Base-by-base conservation (phyloP, 1,139 yeast species). In the Scheffersomyces cryptocercus region DNA sequence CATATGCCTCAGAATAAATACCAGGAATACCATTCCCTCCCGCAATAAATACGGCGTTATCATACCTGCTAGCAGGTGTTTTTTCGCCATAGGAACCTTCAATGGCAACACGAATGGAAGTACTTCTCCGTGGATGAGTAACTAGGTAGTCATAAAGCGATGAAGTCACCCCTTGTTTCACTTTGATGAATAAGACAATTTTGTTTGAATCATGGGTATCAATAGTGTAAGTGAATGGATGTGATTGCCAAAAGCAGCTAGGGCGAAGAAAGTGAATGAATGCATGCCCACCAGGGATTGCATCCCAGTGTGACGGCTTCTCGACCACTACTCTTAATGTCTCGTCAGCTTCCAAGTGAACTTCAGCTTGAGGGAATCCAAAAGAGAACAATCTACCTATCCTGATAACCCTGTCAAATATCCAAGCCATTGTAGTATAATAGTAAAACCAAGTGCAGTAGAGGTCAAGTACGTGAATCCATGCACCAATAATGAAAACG, bases 181-280 rank as follows among this genome's bases (percentile, higher is more conserved):
- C 74, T 52, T 74, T 75, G 38, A 76, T 59, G 48, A 68, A 74
- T 28, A 76, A 61, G 1, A 64, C 59, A 4, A 76, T 53, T 54
- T 69, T 55, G 56, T 71, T 61, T 45, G 68, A 57, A 44, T 67
- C 58, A 31, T 61, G 55, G 47, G 61, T 52, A 47, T 64, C 46
- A 63, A 63, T 64, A 24, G 81, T 70, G 11, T 81, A 73, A 0
- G 89, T 81, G 54, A 85, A 85, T 0, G 91, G 91, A 59, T 85
- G 91, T 0, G 85, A 78, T 57, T 85, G 89, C 82, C 82, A 86
- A 50, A 84, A 84, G 42, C 79, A 76, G 49, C 74, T 57, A 35
- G 81, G 72, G 35, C 70, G 62, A 37, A 78, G 59, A 44, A 83
- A 75, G 56, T 84, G 82, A 39, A 85, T 63, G 54, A 73, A 85